Conservation (phyloP, 345 rosid genomes). For the Durio zibethinus region DNA sequence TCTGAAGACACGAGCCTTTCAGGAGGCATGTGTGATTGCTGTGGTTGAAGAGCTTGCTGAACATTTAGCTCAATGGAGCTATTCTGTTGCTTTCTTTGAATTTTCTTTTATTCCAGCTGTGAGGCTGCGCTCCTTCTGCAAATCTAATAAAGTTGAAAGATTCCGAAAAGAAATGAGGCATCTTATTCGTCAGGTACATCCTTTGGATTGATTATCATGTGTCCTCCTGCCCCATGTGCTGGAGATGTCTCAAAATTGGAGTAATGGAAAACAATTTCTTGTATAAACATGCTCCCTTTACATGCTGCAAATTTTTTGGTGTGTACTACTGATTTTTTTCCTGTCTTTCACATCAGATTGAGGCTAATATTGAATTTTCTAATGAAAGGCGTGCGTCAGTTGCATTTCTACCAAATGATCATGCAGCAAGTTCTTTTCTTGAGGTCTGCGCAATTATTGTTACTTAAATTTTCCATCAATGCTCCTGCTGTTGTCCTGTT, state of each 20-base stretch:
- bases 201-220: not conserved
- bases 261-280: not conserved
- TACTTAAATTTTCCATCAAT: not conserved
- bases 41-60: conserved; percentile 85
- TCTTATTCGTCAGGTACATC: conserved; percentile 70
- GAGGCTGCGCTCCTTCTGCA: conserved; percentile 72
- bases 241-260: not conserved
- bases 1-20: conserved; percentile 87
- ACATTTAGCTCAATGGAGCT: conserved; percentile 93
- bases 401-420: conserved; percentile 69
- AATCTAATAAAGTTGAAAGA: conserved; percentile 78
- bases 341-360: conserved; percentile 43
- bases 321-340: conserved; percentile 15
- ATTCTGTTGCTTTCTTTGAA: conserved; percentile 77
- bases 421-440: conserved; percentile 37
- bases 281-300: not conserved
- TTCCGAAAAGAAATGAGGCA: conserved; percentile 84
- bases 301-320: conserved; percentile 6
- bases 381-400: conserved; percentile 54
- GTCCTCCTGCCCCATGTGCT: not conserved
- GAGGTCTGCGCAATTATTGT: conserved; percentile 1
- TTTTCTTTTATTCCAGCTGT: conserved; percentile 73
- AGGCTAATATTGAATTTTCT: conserved; percentile 56
- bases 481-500: not conserved
- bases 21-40: conserved; percentile 86